Base-by-base conservation (phyloP, 2,329 filamentous ascomycete genomes). In the Fusarium nygamai region DNA sequence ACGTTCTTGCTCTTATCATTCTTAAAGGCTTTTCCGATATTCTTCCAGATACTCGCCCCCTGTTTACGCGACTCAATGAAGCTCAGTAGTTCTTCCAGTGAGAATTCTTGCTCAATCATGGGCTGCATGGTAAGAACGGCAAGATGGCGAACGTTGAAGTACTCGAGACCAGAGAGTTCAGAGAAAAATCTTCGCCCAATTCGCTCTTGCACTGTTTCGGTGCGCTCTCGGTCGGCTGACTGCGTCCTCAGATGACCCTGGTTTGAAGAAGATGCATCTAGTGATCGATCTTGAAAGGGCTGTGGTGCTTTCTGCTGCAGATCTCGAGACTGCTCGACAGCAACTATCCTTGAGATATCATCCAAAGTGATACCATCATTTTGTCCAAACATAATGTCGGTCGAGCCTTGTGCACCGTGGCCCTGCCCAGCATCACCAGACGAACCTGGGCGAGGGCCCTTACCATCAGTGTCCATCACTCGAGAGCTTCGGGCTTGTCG, bases 71-170 rank as follows among this genome's bases (percentile, higher is more conserved):
- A 94, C 83, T 99, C 96, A 71, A 99, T 98, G 57, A 99, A 90
- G 70, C 94, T 91, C 20, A 98, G 89, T 4, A 99, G 87, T 80
- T 99, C 96, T 75, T 98, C 96, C 67, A 98, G 88, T n/a, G 92
- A 93, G 83, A 98, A 98, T 77, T 97, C 92, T 8, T 92, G 91
- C 77, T 97, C 95, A 10, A 99, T 88, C 82, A 98, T 88, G 12
- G 96, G 95, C 75, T 98, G 94, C 92, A 99, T 97, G 2, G 94
- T 96, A 67, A 99, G 86, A 11, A 99, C 96, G 16, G 96, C 96
- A 64, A 98, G 91, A 78, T 98, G 96, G 33, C 96, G 92, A 51
- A 98, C 94, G 78, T 98, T 98, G 82, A 99, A 98, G 81, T 98
- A 98, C 81, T 99, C 96, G 36, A 99, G 86, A 2, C 94, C 95